A percentile compares a stretch with the other conserved stretches of the same genome.
Conservation (phyloP, 805 yeast genomes). For the Yamadazyma olivae region DNA sequence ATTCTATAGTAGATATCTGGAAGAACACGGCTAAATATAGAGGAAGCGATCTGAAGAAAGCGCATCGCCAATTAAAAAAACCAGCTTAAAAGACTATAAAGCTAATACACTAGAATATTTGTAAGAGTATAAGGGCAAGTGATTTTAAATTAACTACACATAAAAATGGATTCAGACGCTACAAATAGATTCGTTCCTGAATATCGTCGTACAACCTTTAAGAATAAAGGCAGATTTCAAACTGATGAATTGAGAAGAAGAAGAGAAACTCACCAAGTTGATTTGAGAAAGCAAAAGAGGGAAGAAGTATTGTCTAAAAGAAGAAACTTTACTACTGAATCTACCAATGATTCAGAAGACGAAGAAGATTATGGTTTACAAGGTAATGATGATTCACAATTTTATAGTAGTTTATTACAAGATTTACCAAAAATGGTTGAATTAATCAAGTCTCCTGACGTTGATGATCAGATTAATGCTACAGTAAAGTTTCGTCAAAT, state of each 20-base stretch:
- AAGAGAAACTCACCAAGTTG: conserved; percentile 96
- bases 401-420: conserved; percentile 40
- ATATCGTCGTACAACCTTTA: conserved; percentile 94
- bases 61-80: no score
- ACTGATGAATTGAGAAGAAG: conserved; percentile 97
- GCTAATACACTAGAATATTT: no score
- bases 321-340: conserved; percentile 61
- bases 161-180: conserved; percentile 67
- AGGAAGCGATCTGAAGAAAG: no score
- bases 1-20: no score
- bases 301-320: conserved; percentile 94
- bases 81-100: no score
- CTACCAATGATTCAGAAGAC: conserved; percentile 41
- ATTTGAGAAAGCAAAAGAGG: conserved; percentile 91
- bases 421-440: conserved; percentile 86
- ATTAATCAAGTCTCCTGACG: conserved; percentile 69
- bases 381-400: conserved; percentile 44
- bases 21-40: no score
- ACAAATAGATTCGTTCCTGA: conserved; percentile 90
- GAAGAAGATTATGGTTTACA: conserved; percentile 32
- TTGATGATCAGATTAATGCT: conserved; percentile 80
- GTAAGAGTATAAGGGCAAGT: no score
- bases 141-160: no score
- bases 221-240: conserved; percentile 89
- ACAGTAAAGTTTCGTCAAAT: conserved; percentile 93